phyloP scores from a whole-genome alignment of 2,329 filamentous ascomycete species.

The Didymella keratinophila region DNA sequence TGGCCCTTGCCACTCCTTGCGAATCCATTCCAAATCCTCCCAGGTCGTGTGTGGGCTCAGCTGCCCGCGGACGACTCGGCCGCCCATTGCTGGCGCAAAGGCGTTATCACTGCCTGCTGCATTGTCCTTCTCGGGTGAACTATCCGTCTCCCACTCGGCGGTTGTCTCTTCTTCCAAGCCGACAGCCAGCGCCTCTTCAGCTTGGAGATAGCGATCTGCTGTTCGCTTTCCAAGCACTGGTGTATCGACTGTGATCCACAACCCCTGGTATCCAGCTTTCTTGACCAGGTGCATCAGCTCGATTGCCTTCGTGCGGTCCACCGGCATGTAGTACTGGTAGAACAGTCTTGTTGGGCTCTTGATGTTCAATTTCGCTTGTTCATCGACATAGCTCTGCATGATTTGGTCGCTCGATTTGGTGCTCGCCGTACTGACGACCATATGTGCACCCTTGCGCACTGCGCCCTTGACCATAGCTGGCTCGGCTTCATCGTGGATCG shows the following conservation, averaged over 20 bases:
- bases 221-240: conserved; percentile 47
- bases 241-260: conserved; percentile 51
- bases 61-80: conserved; percentile 43
- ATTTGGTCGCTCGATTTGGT: conserved; percentile 45
- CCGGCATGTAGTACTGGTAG: conserved; percentile 50
- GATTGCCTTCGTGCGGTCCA: conserved; percentile 41
- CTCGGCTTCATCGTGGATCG: conserved; percentile 48
- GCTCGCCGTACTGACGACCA: conserved; percentile 48
- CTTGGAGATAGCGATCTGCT: conserved; percentile 48
- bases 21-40: conserved; percentile 57
- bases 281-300: conserved; percentile 45
- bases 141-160: conserved; percentile 57
- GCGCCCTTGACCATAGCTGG: conserved; percentile 48
- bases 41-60: conserved; percentile 58
- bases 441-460: conserved; percentile 45
- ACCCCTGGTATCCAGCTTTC: conserved; percentile 43
- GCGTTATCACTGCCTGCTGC: conserved; percentile 59
- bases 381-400: conserved; percentile 39
- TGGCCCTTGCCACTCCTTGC: conserved; percentile 51
- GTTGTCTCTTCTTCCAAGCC: conserved; percentile 61
- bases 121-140: conserved; percentile 13
- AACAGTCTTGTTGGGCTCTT: conserved; percentile 42
- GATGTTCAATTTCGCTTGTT: conserved; percentile 35
- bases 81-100: conserved; percentile 67
- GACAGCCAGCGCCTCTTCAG: conserved; percentile 59